Conservation (phyloP, 495 filamentous ascomycete species). For the Aspergillus campestris region DNA sequence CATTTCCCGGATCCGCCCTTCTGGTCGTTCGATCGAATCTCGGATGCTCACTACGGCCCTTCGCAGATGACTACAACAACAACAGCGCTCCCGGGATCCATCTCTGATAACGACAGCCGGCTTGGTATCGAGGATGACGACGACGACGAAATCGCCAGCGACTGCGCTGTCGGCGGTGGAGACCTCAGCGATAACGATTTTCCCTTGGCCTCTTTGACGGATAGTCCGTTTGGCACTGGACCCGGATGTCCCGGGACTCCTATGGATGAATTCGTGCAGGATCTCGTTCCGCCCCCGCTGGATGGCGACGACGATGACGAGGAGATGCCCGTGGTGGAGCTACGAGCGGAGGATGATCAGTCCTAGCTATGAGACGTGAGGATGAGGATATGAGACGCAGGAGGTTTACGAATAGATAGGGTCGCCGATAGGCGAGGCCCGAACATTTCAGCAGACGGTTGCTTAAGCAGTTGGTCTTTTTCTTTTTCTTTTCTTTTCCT, state of each 20-base stretch:
- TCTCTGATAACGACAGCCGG: conserved; percentile 27
- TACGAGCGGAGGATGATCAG: conserved; percentile 30
- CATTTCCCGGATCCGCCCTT: conserved; percentile 19
- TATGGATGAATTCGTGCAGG: conserved; percentile 27
- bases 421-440: no score
- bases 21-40: conserved; percentile 28
- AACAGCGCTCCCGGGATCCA: conserved; percentile 17
- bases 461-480: no score
- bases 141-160: conserved; percentile 16
- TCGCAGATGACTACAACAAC: conserved; percentile 25
- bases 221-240: conserved; percentile 19
- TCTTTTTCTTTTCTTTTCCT: background rate
- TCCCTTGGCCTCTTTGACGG: conserved; percentile 25
- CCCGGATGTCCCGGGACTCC: conserved; percentile 20
- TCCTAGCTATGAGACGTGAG: no score
- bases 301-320: conserved; percentile 30
- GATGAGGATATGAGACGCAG: no score
- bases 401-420: no score
- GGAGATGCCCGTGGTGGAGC: conserved; percentile 39
- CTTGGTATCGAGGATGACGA: conserved; percentile 25
- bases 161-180: conserved; percentile 35
- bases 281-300: conserved; percentile 21
- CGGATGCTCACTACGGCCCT: conserved; percentile 22
- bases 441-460: no score
- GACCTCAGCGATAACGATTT: conserved; percentile 31